A percentile compares a stretch with the other conserved stretches of the same genome.
These are phyloP conservation scores for Myxozyma udenii DNA, from an alignment of 805 yeast species.

Conservation along the genomic window DNA sequence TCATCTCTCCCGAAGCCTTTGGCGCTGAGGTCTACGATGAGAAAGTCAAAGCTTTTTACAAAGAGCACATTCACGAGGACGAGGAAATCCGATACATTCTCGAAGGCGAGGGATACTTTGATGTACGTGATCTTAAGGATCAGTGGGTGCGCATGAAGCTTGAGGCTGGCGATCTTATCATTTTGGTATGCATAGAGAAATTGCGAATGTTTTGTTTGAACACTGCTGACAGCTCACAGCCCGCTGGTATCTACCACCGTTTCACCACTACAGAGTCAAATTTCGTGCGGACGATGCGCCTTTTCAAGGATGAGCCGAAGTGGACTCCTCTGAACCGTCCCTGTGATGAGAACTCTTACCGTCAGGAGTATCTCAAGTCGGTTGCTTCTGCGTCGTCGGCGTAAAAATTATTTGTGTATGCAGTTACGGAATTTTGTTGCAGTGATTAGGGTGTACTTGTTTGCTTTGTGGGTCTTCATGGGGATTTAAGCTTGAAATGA, in stretches of 20 bases:
- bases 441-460: too few species aligned
- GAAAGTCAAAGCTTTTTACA: constrained; percentile 52
- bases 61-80: constrained; percentile 82
- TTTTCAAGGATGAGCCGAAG: constrained; percentile 92
- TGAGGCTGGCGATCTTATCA: constrained; percentile 55
- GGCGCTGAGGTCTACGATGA: constrained; percentile 55
- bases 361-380: constrained; percentile 44
- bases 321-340: constrained; percentile 87
- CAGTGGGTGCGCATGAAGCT: constrained; percentile 78
- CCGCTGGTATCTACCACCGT: constrained; percentile 93
- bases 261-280: constrained; percentile 69
- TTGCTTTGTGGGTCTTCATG: too few species aligned
- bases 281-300: constrained; percentile 70
- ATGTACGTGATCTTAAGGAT: constrained; percentile 62
- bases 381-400: constrained; percentile 1
- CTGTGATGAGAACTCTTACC: constrained; percentile 44
- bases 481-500: too few species aligned
- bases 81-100: constrained; percentile 90
- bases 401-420: too few species aligned
- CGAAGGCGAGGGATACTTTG: constrained; percentile 91
- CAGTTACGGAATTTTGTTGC: too few species aligned
- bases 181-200: constrained; percentile 36
- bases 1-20: constrained; percentile 57
- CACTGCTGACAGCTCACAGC: constrained; percentile 52
- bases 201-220: background rate